Conservation (phyloP, 2,329 filamentous ascomycete species). For the Pseudopithomyces chartarum region DNA sequence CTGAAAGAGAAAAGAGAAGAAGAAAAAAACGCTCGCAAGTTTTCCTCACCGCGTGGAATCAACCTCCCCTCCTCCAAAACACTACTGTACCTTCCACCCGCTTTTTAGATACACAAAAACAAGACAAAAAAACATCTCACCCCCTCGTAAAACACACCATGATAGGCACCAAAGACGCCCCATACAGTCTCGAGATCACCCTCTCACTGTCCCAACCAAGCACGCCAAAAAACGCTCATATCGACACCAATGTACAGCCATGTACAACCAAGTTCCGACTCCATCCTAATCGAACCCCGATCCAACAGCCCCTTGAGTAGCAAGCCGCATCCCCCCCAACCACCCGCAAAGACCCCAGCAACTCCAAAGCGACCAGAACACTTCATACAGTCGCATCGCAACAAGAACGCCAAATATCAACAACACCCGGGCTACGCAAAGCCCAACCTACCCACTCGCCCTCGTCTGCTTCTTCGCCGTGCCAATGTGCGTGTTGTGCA, state of each 20-base stretch:
- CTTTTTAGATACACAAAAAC: no score
- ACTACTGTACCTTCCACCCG: no score
- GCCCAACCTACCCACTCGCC: conserved; percentile 37
- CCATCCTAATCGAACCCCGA: background rate
- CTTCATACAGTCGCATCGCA: conserved; percentile 2
- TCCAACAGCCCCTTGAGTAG: background rate
- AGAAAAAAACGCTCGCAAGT: no score
- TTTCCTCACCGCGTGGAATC: no score
- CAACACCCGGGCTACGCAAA: background rate
- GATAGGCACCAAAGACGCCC: no score
- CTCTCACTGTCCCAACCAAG: background rate
- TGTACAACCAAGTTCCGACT: background rate
- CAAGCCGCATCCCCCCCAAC: background rate
- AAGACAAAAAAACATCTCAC: no score
- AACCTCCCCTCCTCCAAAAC: no score
- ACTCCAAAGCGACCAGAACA: background rate
- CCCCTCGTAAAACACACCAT: no score
- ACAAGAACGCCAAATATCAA: background rate
- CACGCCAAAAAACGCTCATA: background rate
- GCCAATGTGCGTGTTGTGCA: conserved; percentile 90
- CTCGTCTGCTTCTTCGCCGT: conserved; percentile 79
- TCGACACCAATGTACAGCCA: no score
- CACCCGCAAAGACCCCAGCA: background rate
- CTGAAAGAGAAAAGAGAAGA: no score
- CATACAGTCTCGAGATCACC: no score